A percentile compares a stretch with the other conserved stretches of the same genome.
These are phyloP conservation scores for Chlorella sp. DNA, from an alignment of 139 green algal species.

Conservation along the genomic window DNA sequence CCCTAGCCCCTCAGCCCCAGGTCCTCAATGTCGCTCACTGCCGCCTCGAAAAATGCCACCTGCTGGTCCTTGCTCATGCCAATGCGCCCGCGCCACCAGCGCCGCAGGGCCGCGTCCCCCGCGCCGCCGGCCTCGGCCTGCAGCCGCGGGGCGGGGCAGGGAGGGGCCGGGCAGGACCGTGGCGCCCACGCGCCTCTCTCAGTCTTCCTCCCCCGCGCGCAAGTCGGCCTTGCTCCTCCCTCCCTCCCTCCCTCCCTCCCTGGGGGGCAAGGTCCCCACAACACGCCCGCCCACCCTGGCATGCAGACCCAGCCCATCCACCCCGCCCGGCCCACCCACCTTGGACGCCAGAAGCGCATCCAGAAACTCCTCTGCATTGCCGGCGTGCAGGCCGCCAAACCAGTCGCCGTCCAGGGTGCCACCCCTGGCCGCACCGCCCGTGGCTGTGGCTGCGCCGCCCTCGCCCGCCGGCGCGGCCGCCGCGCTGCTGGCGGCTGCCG, in stretches of 20 bases:
- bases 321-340: background rate
- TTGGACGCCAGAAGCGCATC: constrained; percentile 12
- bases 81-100: constrained; percentile 47
- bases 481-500: constrained; percentile 4
- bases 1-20: too few relatives aligned
- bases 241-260: background rate
- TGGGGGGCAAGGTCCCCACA: background rate
- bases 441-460: too few relatives aligned
- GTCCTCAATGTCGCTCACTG: constrained; percentile 19
- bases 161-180: too few relatives aligned
- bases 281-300: background rate
- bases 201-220: background rate
- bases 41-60: constrained; percentile 22
- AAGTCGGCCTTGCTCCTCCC: background rate
- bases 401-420: constrained; percentile 54
- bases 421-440: too few relatives aligned
- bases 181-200: too few relatives aligned
- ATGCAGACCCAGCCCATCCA: background rate
- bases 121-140: constrained; percentile 3
- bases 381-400: constrained; percentile 43
- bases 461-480: too few relatives aligned
- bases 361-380: constrained; percentile 34
- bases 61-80: constrained; percentile 47
- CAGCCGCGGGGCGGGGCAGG: background rate
- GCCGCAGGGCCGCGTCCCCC: constrained; percentile 19